A percentile compares a stretch with the other conserved stretches of the same genome.
Evolutionary conservation across 2,329 filamentous ascomycete genomes (phyloP).

Genomic region (Plectosphaerella plurivora): DNA sequence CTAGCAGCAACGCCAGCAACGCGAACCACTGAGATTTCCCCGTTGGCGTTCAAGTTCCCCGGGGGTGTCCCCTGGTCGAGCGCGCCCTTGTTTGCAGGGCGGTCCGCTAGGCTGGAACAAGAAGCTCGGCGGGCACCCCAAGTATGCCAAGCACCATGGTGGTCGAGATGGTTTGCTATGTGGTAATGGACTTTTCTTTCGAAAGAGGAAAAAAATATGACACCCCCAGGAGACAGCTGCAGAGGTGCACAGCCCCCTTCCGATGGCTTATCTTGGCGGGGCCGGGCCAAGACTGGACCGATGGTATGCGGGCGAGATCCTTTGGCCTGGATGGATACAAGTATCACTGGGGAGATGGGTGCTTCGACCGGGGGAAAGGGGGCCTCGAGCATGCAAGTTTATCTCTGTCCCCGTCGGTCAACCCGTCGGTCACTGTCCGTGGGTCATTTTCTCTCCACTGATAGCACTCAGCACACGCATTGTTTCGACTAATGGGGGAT

Average conservation of each 20-base stretch:
- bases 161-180: background rate
- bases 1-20: too few species aligned
- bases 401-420: background rate
- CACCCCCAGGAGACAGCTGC: too few species aligned
- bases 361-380: background rate
- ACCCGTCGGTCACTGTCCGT: background rate
- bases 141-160: too few species aligned
- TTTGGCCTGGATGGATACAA: background rate
- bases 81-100: background rate
- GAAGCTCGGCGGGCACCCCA: background rate
- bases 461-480: background rate
- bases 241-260: too few species aligned
- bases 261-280: background rate
- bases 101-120: background rate
- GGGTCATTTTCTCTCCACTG: background rate
- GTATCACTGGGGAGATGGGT: background rate
- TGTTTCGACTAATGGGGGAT: background rate
- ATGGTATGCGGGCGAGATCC: background rate
- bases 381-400: background rate
- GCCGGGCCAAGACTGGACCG: background rate
- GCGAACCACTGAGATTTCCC: background rate
- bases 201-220: too few species aligned
- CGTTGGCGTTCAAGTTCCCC: background rate
- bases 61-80: background rate
- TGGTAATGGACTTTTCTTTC: background rate